Base-by-base conservation (phyloP, 1,139 yeast genomes). In the Pichia sp. region DNA sequence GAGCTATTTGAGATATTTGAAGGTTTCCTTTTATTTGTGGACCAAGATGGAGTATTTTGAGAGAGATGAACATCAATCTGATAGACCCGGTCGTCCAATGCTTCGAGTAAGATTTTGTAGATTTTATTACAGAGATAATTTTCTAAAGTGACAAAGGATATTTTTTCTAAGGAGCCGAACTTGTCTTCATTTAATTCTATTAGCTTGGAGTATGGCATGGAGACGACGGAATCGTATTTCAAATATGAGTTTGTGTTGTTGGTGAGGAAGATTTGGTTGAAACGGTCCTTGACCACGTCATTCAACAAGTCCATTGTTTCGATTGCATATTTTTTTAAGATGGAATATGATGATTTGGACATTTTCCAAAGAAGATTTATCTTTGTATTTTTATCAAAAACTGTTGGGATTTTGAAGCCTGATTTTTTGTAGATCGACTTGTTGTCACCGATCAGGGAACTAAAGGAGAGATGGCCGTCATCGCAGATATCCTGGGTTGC, bases 251-350 rank as follows among this genome's bases (percentile, higher is more conserved):
- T 74, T 52, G 75, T 75, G 43, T 86, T 77, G 59, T 82, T 84
- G 54, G 79, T 82, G 60, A 93, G 74, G 64, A 93, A 88, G n/a
- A 92, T 80, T n/a, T 84, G 78, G 58, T 85, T 89, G 68, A 93
- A 93, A 65, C 96, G 81, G 70, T 93, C 98, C 56, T 79, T 81
- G 5, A 88, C 87, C 32, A 84, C 85, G 66, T 93, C 97, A 62
- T 84, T 83, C 56, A 93, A 76, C 62, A 89, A 74, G 4, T 70
- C 75, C 59, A 87, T 74, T 0, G 98, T 85, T 61, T 85, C 82
- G 41, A 69, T 71, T 0, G 98, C 96, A 62, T 84, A 83, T 56
- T 77, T 77, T 57, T 79, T 82, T 56, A 93, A 74, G 44, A 78
- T 66, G 48, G 75, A 73, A 65, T 89, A 88, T 0, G 95, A 83